Conservation (phyloP, 148 eudicot genomes). For the Rhododendron mucronatum region DNA sequence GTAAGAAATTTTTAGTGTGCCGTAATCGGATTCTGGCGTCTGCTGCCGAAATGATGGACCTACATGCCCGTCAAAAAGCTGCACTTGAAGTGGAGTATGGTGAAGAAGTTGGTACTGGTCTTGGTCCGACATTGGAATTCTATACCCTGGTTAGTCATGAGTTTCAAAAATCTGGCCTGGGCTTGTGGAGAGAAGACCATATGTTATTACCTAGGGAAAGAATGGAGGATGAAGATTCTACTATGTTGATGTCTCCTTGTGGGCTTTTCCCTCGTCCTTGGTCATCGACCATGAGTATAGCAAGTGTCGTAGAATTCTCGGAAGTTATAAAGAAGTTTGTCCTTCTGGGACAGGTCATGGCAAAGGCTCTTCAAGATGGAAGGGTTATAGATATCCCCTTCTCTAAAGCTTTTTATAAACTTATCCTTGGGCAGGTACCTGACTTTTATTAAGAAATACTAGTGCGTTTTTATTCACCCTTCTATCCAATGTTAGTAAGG, state of each 20-base stretch:
- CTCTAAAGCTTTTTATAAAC: slow-evolving; percentile 80
- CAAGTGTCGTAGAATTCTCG: slow-evolving; percentile 39
- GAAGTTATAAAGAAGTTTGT: slow-evolving; percentile 65
- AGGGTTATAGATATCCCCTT: slow-evolving; percentile 90
- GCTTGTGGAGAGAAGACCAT: slow-evolving; percentile 88
- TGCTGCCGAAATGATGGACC: slow-evolving; percentile 80
- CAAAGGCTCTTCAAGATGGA: slow-evolving; percentile 92
- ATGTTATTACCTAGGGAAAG: slow-evolving; percentile 23
- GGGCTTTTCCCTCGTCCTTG: slow-evolving; percentile 96
- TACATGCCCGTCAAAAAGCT: slow-evolving; percentile 59
- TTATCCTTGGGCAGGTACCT: slow-evolving; percentile 81
- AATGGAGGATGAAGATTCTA: slow-evolving; percentile 30
- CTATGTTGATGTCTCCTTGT: slow-evolving; percentile 27
- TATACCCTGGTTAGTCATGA: slow-evolving; percentile 79
- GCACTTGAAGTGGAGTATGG: slow-evolving; percentile 78
- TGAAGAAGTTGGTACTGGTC: slow-evolving; percentile 98
- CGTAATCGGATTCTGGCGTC: slow-evolving; percentile 66
- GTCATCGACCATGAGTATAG: slow-evolving; percentile 42
- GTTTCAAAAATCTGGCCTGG: slow-evolving; percentile 68
- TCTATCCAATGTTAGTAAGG: neutral
- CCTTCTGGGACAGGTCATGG: slow-evolving; percentile 75
- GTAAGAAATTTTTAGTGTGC: slow-evolving; percentile 65
- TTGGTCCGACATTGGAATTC: slow-evolving; percentile 95
- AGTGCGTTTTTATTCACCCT: neutral
- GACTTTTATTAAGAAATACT: neutral